A percentile compares a stretch with the other conserved stretches of the same genome.
Conservation (phyloP, 2,329 filamentous ascomycete genomes). For the Monosporascus sp. region DNA sequence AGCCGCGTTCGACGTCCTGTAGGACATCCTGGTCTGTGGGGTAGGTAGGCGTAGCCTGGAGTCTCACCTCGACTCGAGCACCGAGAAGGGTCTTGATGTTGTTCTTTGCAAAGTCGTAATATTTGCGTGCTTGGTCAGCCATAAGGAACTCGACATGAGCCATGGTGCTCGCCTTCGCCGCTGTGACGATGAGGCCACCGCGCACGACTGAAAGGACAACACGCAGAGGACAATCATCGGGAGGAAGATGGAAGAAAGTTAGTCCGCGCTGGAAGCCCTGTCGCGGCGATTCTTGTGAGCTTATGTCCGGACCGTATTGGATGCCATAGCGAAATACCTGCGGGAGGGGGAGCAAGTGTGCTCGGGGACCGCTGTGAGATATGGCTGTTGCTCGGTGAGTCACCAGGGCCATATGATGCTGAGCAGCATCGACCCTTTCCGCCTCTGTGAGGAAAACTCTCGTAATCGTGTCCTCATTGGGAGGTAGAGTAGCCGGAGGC, state of each 20-base stretch:
- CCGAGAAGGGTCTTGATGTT: background rate
- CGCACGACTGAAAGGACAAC: background rate
- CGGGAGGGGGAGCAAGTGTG: background rate
- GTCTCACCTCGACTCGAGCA: background rate
- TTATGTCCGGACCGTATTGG: background rate
- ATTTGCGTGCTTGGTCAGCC: too few species aligned
- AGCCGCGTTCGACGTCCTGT: background rate
- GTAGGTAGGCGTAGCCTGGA: constrained; percentile 2
- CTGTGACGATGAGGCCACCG: background rate
- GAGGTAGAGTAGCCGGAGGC: background rate
- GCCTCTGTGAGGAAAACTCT: background rate
- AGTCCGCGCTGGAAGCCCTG: background rate
- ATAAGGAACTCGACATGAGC: too few species aligned
- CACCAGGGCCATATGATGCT: background rate
- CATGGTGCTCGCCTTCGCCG: background rate
- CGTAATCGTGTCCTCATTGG: background rate
- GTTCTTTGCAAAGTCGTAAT: too few species aligned
- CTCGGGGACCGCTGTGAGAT: background rate
- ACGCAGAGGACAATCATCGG: background rate
- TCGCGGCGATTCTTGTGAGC: background rate
- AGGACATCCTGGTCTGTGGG: background rate
- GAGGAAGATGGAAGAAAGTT: background rate
- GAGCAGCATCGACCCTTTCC: background rate
- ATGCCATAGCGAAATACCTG: background rate
- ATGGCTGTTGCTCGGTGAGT: background rate